A percentile compares a stretch with the other conserved stretches of the same genome.
Evolutionary conservation across 208 protist genomes (phyloP).

Genomic region (Trypanosoma platydactyli): DNA sequence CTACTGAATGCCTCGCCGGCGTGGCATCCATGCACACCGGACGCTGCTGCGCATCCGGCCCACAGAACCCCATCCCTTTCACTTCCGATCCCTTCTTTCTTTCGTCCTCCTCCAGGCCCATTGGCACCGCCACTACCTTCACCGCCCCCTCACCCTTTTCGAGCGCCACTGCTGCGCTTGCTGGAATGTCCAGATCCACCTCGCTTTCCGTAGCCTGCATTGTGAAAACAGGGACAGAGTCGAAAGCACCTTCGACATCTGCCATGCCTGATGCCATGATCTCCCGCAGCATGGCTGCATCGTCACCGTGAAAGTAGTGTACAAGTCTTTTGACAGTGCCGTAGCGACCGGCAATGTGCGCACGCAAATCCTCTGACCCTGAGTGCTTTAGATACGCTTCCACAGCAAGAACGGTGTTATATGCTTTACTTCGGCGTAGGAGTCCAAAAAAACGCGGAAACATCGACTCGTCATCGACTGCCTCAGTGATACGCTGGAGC

Average conservation of each 20-base stretch:
- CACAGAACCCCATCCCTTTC: not conserved
- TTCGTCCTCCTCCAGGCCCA: too few species aligned
- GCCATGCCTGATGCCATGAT: constrained; percentile 41
- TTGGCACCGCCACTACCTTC: too few species aligned
- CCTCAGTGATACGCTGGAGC: constrained; percentile 14
- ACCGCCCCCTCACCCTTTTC: not conserved
- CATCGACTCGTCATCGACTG: constrained; percentile 28
- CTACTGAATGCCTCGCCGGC: too few species aligned
- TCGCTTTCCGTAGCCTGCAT: not conserved
- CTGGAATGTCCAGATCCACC: not conserved
- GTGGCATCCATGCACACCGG: too few species aligned
- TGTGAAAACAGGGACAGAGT: not conserved
- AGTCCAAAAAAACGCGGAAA: constrained; percentile 51
- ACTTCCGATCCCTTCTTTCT: constrained; percentile 1
- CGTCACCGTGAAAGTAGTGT: constrained; percentile 75
- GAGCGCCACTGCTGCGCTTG: not conserved
- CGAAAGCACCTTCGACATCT: constrained; percentile 23
- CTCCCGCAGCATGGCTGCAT: constrained; percentile 53
- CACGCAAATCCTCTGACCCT: constrained; percentile 26
- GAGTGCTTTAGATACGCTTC: constrained; percentile 32
- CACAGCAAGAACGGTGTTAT: constrained; percentile 45
- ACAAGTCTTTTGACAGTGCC: constrained; percentile 47
- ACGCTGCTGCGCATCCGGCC: not conserved
- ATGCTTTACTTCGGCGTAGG: constrained; percentile 31
- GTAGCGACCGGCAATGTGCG: constrained; percentile 44